phyloP scores from a whole-genome alignment of 75 land plant genomes.

The Isoetes taiwanensis region DNA sequence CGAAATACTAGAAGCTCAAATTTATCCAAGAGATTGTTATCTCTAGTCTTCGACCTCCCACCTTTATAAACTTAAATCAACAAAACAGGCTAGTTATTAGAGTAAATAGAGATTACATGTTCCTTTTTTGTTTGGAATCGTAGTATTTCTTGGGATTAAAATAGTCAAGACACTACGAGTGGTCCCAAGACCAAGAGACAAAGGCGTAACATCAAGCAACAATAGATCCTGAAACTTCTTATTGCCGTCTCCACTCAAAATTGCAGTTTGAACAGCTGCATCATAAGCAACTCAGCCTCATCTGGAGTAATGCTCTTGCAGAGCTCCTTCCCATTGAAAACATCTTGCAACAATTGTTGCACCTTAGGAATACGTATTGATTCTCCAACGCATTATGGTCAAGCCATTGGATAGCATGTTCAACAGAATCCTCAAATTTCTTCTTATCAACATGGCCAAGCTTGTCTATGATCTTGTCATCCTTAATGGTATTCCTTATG shows the following conservation, averaged over 20 bases:
- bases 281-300: constrained; percentile 74
- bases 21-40: constrained; percentile 55
- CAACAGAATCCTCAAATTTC: constrained; percentile 23
- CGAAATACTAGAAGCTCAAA: constrained; percentile 57
- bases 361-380: too few species aligned
- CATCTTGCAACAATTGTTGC: constrained; percentile 57
- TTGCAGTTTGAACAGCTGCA: constrained; percentile 62
- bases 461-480: constrained; percentile 12
- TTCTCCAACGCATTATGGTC: constrained; percentile 24
- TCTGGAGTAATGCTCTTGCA: constrained; percentile 68
- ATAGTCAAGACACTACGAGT: constrained; percentile 64
- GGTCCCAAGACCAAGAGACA: constrained; percentile 55
- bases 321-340: too few species aligned
- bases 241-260: constrained; percentile 52
- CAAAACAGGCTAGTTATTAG: constrained; percentile 54
- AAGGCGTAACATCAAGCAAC: constrained; percentile 55
- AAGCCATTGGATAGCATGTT: constrained; percentile 20
- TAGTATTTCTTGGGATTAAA: constrained; percentile 54
- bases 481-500: constrained; percentile 26
- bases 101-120: constrained; percentile 47
- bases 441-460: constrained; percentile 10
- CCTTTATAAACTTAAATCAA: constrained; percentile 60
- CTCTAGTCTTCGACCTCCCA: constrained; percentile 46
- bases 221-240: constrained; percentile 52
- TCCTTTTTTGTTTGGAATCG: constrained; percentile 66